These are phyloP conservation scores for Fusarium sacchari DNA, from an alignment of 2,329 filamentous ascomycete species.

Conservation along the genomic window DNA sequence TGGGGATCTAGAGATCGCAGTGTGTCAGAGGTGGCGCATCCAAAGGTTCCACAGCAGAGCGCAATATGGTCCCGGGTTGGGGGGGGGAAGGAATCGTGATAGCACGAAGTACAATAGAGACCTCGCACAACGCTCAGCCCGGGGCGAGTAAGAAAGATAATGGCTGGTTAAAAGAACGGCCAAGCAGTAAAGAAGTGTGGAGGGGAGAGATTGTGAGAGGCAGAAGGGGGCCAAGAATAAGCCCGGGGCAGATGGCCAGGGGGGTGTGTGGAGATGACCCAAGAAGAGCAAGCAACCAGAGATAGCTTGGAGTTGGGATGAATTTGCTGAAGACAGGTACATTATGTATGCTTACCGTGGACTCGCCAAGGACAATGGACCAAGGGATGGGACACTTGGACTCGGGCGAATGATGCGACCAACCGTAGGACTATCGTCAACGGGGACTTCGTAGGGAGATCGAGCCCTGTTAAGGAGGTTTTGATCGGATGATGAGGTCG, in stretches of 20 bases:
- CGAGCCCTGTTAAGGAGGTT: constrained; percentile 21
- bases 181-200: constrained; percentile 28
- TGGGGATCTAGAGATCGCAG: constrained; percentile 54
- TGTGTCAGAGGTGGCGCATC: constrained; percentile 27
- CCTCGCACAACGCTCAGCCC: constrained; percentile 40
- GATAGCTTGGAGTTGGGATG: constrained; percentile 32
- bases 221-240: constrained; percentile 37
- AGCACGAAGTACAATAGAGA: constrained; percentile 32
- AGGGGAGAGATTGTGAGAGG: constrained; percentile 40
- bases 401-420: constrained; percentile 48
- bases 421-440: constrained; percentile 60
- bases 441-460: constrained; percentile 37
- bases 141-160: constrained; percentile 25
- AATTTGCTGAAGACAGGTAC: constrained; percentile 17
- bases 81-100: constrained; percentile 35
- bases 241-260: constrained; percentile 33
- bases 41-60: constrained; percentile 42
- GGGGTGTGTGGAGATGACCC: constrained; percentile 38
- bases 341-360: constrained; percentile 42
- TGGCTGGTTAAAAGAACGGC: constrained; percentile 29
- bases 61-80: constrained; percentile 26
- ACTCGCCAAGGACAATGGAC: constrained; percentile 38
- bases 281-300: constrained; percentile 14
- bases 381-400: constrained; percentile 34
- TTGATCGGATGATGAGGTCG: constrained; percentile 13